Percentiles rank a stretch among this genome's conserved stretches.
Conservation (phyloP, 2,329 filamentous ascomycete species). For the Aspergillus udagawae region DNA sequence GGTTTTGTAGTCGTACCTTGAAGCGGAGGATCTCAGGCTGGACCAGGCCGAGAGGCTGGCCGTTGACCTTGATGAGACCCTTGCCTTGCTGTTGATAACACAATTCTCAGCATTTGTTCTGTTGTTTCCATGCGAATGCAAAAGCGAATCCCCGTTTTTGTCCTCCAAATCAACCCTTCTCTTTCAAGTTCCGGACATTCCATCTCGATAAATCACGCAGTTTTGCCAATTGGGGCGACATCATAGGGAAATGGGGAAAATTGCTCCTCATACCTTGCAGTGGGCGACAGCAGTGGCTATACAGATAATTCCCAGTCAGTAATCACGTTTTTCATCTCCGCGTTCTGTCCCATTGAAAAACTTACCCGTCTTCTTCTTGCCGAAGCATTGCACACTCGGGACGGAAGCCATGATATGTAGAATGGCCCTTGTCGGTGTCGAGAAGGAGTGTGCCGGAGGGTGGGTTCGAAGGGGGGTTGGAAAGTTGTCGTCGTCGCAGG, state of each 20-base stretch:
- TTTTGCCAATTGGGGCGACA: constrained; percentile 11
- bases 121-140: constrained; percentile 2
- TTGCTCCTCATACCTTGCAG: constrained; percentile 67
- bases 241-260: constrained; percentile 10
- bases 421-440: constrained; percentile 41
- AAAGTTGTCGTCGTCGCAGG: constrained; percentile 36
- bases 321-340: neutral
- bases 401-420: constrained; percentile 66
- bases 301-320: constrained; percentile 26
- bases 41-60: constrained; percentile 87
- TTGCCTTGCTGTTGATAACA: constrained; percentile 59
- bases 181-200: constrained; percentile 9
- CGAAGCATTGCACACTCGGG: constrained; percentile 95
- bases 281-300: constrained; percentile 81
- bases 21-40: constrained; percentile 96
- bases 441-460: constrained; percentile 32
- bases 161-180: neutral
- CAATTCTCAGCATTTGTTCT: constrained; percentile 26
- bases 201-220: constrained; percentile 1
- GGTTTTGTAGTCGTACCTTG: constrained; percentile 61
- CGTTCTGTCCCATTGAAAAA: constrained; percentile 1
- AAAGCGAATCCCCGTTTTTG: neutral
- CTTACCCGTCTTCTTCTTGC: constrained; percentile 84
- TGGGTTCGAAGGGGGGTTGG: constrained; percentile 12
- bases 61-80: constrained; percentile 98